Evolutionary conservation across 306 rosid genomes (phyloP).

Genomic region (Myrica gale): DNA sequence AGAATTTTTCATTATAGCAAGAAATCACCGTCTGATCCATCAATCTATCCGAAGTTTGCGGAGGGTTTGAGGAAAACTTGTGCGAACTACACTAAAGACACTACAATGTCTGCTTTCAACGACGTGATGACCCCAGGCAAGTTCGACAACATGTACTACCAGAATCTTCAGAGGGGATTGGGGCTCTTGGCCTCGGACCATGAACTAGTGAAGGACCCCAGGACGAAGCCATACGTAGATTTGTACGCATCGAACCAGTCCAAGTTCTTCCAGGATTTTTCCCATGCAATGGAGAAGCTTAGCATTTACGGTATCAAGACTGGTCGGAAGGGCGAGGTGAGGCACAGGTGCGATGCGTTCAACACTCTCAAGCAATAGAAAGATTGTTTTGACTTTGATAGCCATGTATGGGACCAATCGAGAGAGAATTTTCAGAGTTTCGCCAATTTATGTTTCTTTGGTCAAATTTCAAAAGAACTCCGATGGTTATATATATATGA

Average conservation of each 20-base stretch:
- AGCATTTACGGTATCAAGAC: conserved; percentile 38
- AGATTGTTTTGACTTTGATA: not conserved
- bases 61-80: conserved; percentile 45
- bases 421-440: not conserved
- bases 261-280: conserved; percentile 40
- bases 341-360: conserved; percentile 46
- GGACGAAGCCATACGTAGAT: conserved; percentile 42
- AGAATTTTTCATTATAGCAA: conserved; percentile 37
- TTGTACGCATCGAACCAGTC: conserved; percentile 38
- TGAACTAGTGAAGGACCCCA: conserved; percentile 33
- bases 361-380: conserved; percentile 23
- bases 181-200: conserved; percentile 43
- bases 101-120: conserved; percentile 46
- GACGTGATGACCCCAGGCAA: conserved; percentile 52
- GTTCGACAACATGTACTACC: conserved; percentile 50
- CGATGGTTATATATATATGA: not conserved
- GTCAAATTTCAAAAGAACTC: not conserved
- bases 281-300: conserved; percentile 51
- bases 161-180: conserved; percentile 44
- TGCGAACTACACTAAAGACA: conserved; percentile 34
- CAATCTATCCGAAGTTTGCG: conserved; percentile 39
- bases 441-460: not conserved
- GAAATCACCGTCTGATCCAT: conserved; percentile 42
- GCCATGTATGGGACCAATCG: not conserved
- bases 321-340: conserved; percentile 48